A percentile compares a stretch with the other conserved stretches of the same genome.
Conservation (phyloP, 768 basidiomycete species). For the Lactifluus subvellereus region DNA sequence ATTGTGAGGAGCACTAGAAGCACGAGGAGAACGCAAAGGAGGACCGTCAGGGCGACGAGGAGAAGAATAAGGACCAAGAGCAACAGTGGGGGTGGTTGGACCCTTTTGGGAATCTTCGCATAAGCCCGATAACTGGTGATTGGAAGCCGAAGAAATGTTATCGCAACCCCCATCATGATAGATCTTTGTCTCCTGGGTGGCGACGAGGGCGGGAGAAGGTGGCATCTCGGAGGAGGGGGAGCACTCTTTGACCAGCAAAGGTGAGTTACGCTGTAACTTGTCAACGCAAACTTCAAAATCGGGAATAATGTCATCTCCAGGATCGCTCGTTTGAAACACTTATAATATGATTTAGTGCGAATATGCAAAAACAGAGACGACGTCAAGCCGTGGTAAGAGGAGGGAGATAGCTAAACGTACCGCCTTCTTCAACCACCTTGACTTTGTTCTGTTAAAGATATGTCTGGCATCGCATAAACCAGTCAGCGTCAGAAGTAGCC, state of each 20-base stretch:
- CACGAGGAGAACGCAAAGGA: conserved; percentile 19
- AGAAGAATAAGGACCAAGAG: conserved; percentile 20
- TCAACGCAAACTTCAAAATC: conserved; percentile 6
- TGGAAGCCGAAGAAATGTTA: conserved; percentile 14
- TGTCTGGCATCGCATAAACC: conserved; percentile 4
- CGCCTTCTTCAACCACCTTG: conserved; percentile 20
- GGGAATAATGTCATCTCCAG: conserved; percentile 22
- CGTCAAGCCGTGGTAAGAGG: conserved; percentile 19
- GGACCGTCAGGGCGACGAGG: conserved; percentile 15
- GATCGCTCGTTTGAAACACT: conserved; percentile 23
- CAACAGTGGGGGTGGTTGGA: conserved; percentile 5
- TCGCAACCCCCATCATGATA: not conserved
- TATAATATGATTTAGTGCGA: not conserved
- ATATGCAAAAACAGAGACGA: conserved; percentile 5
- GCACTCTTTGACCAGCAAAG: conserved; percentile 20
- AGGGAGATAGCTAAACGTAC: conserved; percentile 1
- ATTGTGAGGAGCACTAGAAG: conserved; percentile 19
- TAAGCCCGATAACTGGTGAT: conserved; percentile 18
- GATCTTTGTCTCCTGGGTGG: conserved; percentile 3
- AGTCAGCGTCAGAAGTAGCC: conserved; percentile 13
- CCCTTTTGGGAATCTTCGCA: conserved; percentile 8
- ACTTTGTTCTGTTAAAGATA: conserved; percentile 13
- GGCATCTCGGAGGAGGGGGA: not conserved
- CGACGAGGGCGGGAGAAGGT: not conserved
- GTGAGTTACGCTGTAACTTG: conserved; percentile 3